Evolutionary conservation across 2,329 filamentous ascomycete genomes (phyloP), one percentile per base, ranked within the genome.

Genomic region (Penicillium thymicola): DNA sequence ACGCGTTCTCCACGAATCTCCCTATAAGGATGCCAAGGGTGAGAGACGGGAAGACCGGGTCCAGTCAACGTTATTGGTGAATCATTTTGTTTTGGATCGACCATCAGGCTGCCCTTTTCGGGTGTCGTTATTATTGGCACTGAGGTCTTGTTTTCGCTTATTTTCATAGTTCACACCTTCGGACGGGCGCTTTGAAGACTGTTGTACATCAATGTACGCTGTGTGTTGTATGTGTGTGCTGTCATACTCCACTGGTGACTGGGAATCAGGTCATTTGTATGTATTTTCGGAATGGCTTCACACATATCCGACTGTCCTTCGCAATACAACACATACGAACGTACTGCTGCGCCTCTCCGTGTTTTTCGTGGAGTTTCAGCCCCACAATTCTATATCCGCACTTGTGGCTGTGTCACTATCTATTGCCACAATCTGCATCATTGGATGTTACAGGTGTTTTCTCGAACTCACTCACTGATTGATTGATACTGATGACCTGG

Each of bases 1-100:
- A 64, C 62, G 62, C 57, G 55, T 61, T 57, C 54, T 44, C 21
- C 32, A 23, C 14, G 27, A 34, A 16, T 54, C 21, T 55, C 59
- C 58, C 27, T 55, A 55, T 54, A 57, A 45, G 58, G 59, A 55
- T 55, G 51, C 50, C 48, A 57, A 57, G 50, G 18, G 18, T 40
- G 28, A 52, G 27, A 40, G 25, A 23, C 50, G 18, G 46, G 32
- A 43, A 59, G 41, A 54, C 44, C 21, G 54, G 54, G 38, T 57
- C 60, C 46, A 61, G 32, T 23, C 38, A 7, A 23, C 10, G 6
- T 50, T 16, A 55, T 62, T 62, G 61, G 57, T 38, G 32, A 11
- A 47, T 47, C 14, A 27, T 45, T 30, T 45, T 30, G 42, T 57
- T 57, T 41, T 47, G 0, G 53, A 60, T 61, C 55, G 45, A 52